Conservation (phyloP, 2,329 filamentous ascomycete genomes). For the Sphaceloma murrayae region DNA sequence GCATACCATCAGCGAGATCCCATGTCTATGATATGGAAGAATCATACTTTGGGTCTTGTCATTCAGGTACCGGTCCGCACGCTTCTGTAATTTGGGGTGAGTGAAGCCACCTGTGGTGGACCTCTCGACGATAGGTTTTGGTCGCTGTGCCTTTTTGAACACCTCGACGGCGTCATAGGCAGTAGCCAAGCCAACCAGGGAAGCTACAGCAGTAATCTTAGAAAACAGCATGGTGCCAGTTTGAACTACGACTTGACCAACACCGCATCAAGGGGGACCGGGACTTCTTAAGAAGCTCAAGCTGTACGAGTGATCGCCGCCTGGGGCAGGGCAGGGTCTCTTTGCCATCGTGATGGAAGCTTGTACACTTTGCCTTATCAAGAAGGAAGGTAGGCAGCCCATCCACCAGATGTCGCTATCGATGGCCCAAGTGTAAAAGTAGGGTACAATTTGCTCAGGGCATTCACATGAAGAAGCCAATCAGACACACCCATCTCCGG, state of each 20-base stretch:
- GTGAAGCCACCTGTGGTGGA: slow-evolving; percentile 16
- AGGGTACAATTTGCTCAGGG: no score
- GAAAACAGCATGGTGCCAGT: slow-evolving; percentile 4
- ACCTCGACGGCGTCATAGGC: slow-evolving; percentile 13
- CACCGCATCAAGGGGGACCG: not conserved
- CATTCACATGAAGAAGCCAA: not conserved
- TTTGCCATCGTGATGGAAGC: not conserved
- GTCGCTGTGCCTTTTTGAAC: slow-evolving; percentile 16
- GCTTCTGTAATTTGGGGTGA: slow-evolving; percentile 18
- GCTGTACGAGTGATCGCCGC: slow-evolving; percentile 5
- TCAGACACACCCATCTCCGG: not conserved
- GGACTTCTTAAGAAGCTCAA: not conserved
- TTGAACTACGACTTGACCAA: not conserved
- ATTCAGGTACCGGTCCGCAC: slow-evolving; percentile 18
- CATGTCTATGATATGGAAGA: not conserved
- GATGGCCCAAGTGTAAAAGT: not conserved
- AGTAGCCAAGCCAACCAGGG: slow-evolving; percentile 16
- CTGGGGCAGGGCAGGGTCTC: not conserved
- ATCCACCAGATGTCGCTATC: not conserved
- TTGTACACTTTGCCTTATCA: slow-evolving; percentile 6
- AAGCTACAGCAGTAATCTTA: slow-evolving; percentile 6
- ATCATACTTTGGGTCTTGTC: slow-evolving; percentile 18
- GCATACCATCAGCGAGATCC: not conserved
- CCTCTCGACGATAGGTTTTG: slow-evolving; percentile 17
- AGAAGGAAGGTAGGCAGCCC: not conserved